Conservation (phyloP, 139 green algal genomes). For the Medakamo hakoo region DNA sequence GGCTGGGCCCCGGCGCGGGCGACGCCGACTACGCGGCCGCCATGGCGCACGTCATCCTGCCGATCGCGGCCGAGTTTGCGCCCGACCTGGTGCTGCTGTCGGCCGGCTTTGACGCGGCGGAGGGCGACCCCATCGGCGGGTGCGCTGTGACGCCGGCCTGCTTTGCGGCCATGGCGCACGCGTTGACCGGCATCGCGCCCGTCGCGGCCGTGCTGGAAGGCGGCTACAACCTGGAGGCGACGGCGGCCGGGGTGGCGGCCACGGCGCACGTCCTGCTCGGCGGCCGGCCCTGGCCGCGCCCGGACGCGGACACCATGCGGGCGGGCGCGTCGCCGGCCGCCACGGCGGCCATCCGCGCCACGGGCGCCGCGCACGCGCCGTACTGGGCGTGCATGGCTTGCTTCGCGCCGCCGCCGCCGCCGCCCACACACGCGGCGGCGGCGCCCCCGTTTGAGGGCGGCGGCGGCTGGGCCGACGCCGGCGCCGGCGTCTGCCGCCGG, state of each 20-base stretch:
- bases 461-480: too few relatives aligned
- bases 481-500: too few relatives aligned
- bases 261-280: conserved; percentile 45
- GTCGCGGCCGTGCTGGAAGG: conserved; percentile 52
- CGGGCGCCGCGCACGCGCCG: background rate
- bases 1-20: conserved; percentile 25
- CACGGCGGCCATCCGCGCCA: conserved; percentile 7
- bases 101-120: conserved; percentile 25
- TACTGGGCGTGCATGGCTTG: background rate
- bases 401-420: background rate
- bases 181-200: conserved; percentile 33
- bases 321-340: background rate
- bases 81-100: conserved; percentile 47
- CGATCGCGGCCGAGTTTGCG: conserved; percentile 40
- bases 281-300: conserved; percentile 2
- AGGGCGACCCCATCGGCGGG: conserved; percentile 39
- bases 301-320: background rate
- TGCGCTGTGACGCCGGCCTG: conserved; percentile 24
- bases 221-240: conserved; percentile 55
- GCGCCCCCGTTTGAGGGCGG: too few relatives aligned
- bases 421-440: too few relatives aligned
- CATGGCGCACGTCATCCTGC: conserved; percentile 42
- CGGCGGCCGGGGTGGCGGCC: conserved; percentile 33
- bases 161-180: conserved; percentile 40
- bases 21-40: conserved; percentile 28